phyloP scores from a whole-genome alignment of 2,329 filamentous ascomycete genomes.

The Macrophomina phaseolina region DNA sequence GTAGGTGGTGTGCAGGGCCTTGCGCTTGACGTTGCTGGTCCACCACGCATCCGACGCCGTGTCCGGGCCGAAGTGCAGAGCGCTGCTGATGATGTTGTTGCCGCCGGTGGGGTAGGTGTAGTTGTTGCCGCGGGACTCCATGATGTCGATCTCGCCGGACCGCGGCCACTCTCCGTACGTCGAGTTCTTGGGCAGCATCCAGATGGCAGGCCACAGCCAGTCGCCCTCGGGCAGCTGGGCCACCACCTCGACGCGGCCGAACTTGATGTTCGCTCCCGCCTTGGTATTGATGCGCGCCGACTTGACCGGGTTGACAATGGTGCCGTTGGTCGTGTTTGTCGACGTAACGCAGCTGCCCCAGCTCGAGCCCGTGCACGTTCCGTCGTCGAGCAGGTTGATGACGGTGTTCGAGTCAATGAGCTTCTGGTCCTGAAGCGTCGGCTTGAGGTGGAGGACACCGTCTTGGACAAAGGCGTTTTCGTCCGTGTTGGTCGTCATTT shows the following conservation, averaged over 20 bases:
- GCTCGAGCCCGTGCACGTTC: conserved; percentile 69
- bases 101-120: conserved; percentile 76
- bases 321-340: conserved; percentile 79
- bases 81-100: conserved; percentile 79
- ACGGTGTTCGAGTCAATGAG: conserved; percentile 70
- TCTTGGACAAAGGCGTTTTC: conserved; percentile 77
- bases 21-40: conserved; percentile 79
- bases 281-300: conserved; percentile 81
- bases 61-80: conserved; percentile 83
- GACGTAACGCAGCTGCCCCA: conserved; percentile 68
- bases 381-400: conserved; percentile 70
- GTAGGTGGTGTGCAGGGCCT: conserved; percentile 77
- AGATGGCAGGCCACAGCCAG: conserved; percentile 93
- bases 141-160: conserved; percentile 84
- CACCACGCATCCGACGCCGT: conserved; percentile 77
- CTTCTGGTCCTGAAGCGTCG: conserved; percentile 68
- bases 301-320: conserved; percentile 76
- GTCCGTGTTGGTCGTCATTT: conserved; percentile 72
- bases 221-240: conserved; percentile 78
- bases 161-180: conserved; percentile 78
- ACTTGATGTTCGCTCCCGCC: conserved; percentile 73
- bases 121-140: conserved; percentile 83
- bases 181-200: conserved; percentile 78
- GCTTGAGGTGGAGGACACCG: conserved; percentile 74
- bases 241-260: conserved; percentile 79